Base-by-base conservation (phyloP, 352 stramenopile genomes). In the Globisporangium ultimum region DNA sequence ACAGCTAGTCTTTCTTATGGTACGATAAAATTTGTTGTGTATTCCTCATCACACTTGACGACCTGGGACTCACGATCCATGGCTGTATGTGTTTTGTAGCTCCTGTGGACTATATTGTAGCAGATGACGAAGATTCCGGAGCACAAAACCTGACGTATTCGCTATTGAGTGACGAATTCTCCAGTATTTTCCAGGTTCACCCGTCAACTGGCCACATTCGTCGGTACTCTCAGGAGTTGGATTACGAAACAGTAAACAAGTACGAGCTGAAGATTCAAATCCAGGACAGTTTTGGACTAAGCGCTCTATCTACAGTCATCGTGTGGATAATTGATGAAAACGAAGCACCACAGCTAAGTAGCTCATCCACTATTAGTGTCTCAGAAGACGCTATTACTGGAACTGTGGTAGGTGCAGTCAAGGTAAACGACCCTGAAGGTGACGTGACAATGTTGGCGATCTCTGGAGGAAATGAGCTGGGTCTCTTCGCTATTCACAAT, bases 311-410 rank as follows among this genome's bases (percentile, higher is more conserved):
- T 14, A 51, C 41, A 2, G 43, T 62, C 9, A 63, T 43, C n/a
- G 55, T 76, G 22, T 76, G 68, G 68, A 56, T 76, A 38, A 45
- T 73, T n/a, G 60, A 73, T 17, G 55, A 71, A 17, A 62, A 76
- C 24, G 68, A 76, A 67, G 34, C 58, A 38, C 68, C 68, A 2
- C 48, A 46, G n/a, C 18, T 71, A 12, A 18, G 45, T n/a, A 15
- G 42, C 14, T 66, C 61, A 22, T 58, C 55, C 0, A 49, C 45
- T 21, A 17, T 76, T 24, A 54, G 55, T 22, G 52, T 76, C 8
- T 56, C 46, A 18, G 68, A 76, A 69, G 48, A 43, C 11, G 55
- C 17, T 64, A 22, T 45, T 42, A 17, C 15, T 36, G 53, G 53
- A 36, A 20, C 11, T 8, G 14, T 28, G 2, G 22, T 60, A 34